Base-by-base conservation (phyloP, 148 eudicot genomes). In the Mesembryanthemum crystallinum region DNA sequence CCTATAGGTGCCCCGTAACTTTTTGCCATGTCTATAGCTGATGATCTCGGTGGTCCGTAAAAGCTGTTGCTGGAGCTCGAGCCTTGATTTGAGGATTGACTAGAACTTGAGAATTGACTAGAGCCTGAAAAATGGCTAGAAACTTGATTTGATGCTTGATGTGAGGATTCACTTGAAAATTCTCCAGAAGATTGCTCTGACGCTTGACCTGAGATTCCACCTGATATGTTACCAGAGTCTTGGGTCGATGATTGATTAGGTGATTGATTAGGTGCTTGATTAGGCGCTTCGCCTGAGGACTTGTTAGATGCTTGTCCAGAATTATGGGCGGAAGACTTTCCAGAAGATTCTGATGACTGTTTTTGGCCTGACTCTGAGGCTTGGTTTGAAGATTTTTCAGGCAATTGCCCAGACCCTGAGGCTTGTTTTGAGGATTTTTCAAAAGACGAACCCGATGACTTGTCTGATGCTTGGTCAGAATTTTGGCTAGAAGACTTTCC, bases 31-130 rank as follows among this genome's bases (percentile, higher is more conserved):
- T 60, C 68, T 42, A 15, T 5, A 15, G 67, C 74, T 0, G 67
- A 68, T 42, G 79, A 76, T 76, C 43, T 67, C 0, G 78, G 72
- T 25, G 79, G 79, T 24, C 73, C 58, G 20, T 67, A 76, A 20
- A 42, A 76, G 21, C 58, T 15, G 8, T 67, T 67, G 21, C 21
- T 58, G 37, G 73, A 67, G 21, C 21, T 58, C 28, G 78, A 33
- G 23, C 25, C 5, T 14, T 66, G 33, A 18, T 7, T 37, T 17
- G 47, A 66, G 3, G 49, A 18, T 9, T 66, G 23, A 1, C 21
- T 12, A 15, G 58, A 8, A 14, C 47, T 24, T 12, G 51, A 33
- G 7, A 9, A 3, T 43, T 60, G 24, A 12, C 51, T 28, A 1
- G 57, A 29, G n/a, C 12, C 54, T 65, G 69, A 65, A 33, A 23